Conservation (phyloP, 805 yeast species). For the Ogataea naganishii region DNA sequence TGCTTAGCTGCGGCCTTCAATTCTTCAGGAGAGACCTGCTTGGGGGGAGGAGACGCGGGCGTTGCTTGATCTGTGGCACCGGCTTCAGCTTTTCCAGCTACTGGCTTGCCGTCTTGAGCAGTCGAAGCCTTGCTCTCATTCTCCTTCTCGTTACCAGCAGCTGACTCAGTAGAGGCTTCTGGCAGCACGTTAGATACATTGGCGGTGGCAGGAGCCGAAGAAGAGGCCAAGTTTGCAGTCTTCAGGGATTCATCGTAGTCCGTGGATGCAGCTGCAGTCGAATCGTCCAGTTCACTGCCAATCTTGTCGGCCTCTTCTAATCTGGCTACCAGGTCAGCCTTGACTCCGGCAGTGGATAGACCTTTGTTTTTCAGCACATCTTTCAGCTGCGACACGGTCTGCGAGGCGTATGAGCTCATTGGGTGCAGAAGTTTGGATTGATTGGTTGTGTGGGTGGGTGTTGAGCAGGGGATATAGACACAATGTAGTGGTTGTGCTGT, state of each 20-base stretch:
- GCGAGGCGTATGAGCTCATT: constrained; percentile 51
- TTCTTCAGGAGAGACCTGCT: constrained; percentile 53
- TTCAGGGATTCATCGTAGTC: constrained; percentile 14
- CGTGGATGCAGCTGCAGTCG: constrained; percentile 11
- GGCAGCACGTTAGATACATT: constrained; percentile 4
- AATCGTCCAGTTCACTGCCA: constrained; percentile 19
- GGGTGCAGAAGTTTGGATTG: constrained; percentile 4
- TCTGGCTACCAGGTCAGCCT: constrained; percentile 65
- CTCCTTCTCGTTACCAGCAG: constrained; percentile 6
- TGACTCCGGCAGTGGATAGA: constrained; percentile 67
- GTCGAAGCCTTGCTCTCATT: constrained; percentile 5
- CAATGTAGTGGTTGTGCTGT: no score
- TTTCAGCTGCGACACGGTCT: constrained; percentile 79
- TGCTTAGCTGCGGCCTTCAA: constrained; percentile 61
- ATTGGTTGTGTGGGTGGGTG: constrained; percentile 1
- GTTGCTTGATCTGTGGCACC: constrained; percentile 10
- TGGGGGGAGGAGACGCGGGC: constrained; percentile 7
- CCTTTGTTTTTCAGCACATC: constrained; percentile 62
- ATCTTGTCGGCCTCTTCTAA: constrained; percentile 47
- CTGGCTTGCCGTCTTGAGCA: constrained; percentile 4
- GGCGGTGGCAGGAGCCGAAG: constrained; percentile 6
- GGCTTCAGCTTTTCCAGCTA: constrained; percentile 10
- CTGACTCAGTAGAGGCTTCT: constrained; percentile 10
- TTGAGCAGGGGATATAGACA: no score
- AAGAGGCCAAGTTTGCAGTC: constrained; percentile 4